These are phyloP conservation scores for Austroboletus festivus DNA, from an alignment of 768 basidiomycete species.

Conservation along the genomic window DNA sequence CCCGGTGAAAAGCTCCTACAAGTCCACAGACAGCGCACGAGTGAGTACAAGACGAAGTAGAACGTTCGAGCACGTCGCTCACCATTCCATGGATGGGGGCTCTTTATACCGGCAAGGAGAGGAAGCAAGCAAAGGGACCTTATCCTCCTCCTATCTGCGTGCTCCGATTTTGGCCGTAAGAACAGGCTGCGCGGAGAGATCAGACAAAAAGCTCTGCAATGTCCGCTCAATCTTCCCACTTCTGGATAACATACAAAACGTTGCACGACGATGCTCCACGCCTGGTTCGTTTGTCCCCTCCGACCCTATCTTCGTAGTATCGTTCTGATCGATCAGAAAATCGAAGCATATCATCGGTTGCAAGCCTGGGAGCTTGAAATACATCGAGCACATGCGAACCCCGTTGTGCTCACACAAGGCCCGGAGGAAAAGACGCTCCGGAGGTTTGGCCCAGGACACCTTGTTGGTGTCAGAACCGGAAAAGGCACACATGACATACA, in stretches of 20 bases:
- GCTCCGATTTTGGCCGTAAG: not conserved
- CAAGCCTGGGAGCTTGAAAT: conserved; percentile 3
- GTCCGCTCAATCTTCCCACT: not conserved
- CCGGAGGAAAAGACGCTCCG: not conserved
- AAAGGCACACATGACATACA: conserved; percentile 4
- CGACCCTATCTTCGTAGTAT: not conserved
- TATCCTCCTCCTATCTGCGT: conserved; percentile 3
- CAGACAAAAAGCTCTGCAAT: not conserved
- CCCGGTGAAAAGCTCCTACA: conserved; percentile 8
- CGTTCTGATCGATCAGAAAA: conserved; percentile 10
- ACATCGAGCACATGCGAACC: conserved; percentile 4
- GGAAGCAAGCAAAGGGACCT: not conserved
- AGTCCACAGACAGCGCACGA: not conserved
- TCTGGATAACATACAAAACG: not conserved
- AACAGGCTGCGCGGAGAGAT: conserved; percentile 7
- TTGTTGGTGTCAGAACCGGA: not conserved
- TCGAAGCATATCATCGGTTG: conserved; percentile 1
- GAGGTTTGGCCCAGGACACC: not conserved
- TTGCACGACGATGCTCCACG: conserved; percentile 9
- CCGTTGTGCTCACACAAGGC: not conserved
- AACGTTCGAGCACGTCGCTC: conserved; percentile 7
- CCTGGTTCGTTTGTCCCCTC: conserved; percentile 7
- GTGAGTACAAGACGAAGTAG: conserved; percentile 3
- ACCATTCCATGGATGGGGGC: conserved; percentile 5
- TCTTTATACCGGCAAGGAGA: conserved; percentile 16